These are phyloP conservation scores for Pleurotus eryngii DNA, from an alignment of 768 basidiomycete genomes.

Conservation along the genomic window DNA sequence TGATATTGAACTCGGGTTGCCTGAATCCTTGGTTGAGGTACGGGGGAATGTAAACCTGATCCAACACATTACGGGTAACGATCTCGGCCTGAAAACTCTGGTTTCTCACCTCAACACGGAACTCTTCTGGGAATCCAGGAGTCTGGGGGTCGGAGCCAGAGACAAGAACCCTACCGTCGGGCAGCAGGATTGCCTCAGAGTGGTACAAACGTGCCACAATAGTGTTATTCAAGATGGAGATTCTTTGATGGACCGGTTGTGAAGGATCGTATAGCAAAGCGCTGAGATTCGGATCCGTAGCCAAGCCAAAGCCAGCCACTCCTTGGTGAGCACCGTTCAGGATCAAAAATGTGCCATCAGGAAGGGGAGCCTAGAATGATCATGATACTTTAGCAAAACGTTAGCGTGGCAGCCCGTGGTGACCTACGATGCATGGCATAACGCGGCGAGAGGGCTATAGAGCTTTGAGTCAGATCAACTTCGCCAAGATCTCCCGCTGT, in stretches of 20 bases:
- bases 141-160: constrained; percentile 53
- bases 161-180: constrained; percentile 57
- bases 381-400: neutral
- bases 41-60: constrained; percentile 80
- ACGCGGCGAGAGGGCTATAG: constrained; percentile 66
- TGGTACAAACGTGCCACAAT: constrained; percentile 46
- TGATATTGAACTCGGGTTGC: constrained; percentile 61
- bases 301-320: constrained; percentile 54
- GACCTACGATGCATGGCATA: constrained; percentile 59
- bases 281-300: constrained; percentile 39
- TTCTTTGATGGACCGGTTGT: constrained; percentile 41
- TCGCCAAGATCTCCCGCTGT: constrained; percentile 49
- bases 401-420: neutral
- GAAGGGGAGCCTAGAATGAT: constrained; percentile 31
- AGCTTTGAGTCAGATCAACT: neutral
- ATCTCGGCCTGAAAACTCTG: no score
- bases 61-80: constrained; percentile 24
- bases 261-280: constrained; percentile 56
- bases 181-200: constrained; percentile 54
- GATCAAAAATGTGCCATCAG: constrained; percentile 57
- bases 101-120: constrained; percentile 50
- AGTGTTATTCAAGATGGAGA: constrained; percentile 49
- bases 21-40: constrained; percentile 65
- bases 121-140: constrained; percentile 48
- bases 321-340: constrained; percentile 56